These are phyloP conservation scores for Ascochyta fabae DNA, from an alignment of 2,329 filamentous ascomycete species.

Conservation along the genomic window DNA sequence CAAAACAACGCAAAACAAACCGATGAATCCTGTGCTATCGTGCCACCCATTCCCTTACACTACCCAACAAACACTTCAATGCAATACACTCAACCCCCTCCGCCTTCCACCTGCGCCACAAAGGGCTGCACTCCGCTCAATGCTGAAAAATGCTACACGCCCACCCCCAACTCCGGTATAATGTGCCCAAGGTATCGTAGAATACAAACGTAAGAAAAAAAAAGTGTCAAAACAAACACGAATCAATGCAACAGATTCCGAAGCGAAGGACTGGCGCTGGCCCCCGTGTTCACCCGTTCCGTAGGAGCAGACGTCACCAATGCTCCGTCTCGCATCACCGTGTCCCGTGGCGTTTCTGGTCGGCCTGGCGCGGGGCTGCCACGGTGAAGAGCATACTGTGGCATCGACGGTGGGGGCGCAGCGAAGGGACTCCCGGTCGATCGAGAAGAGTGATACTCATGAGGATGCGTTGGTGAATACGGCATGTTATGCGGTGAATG, in stretches of 20 bases:
- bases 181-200: slow-evolving; percentile 25
- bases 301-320: slow-evolving; percentile 33
- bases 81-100: slow-evolving; percentile 6
- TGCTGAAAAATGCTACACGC: slow-evolving; percentile 23
- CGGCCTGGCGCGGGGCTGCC: slow-evolving; percentile 43
- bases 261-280: slow-evolving; percentile 57
- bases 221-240: slow-evolving; percentile 17
- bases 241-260: slow-evolving; percentile 55
- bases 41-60: slow-evolving; percentile 31
- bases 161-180: slow-evolving; percentile 29
- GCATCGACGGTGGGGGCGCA: slow-evolving; percentile 33
- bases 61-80: slow-evolving; percentile 26
- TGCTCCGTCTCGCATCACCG: slow-evolving; percentile 43
- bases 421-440: slow-evolving; percentile 46
- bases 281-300: slow-evolving; percentile 44
- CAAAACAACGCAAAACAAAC: slow-evolving; percentile 15
- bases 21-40: slow-evolving; percentile 40
- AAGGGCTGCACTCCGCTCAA: slow-evolving; percentile 14
- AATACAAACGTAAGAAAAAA: slow-evolving; percentile 17
- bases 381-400: slow-evolving; percentile 41
- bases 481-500: slow-evolving; percentile 46
- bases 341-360: slow-evolving; percentile 45
- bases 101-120: slow-evolving; percentile 16
- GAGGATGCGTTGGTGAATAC: slow-evolving; percentile 46
- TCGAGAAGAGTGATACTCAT: slow-evolving; percentile 42